Evolutionary conservation across 1,139 yeast species (phyloP).

Genomic region (Suhomyces terraborum): DNA sequence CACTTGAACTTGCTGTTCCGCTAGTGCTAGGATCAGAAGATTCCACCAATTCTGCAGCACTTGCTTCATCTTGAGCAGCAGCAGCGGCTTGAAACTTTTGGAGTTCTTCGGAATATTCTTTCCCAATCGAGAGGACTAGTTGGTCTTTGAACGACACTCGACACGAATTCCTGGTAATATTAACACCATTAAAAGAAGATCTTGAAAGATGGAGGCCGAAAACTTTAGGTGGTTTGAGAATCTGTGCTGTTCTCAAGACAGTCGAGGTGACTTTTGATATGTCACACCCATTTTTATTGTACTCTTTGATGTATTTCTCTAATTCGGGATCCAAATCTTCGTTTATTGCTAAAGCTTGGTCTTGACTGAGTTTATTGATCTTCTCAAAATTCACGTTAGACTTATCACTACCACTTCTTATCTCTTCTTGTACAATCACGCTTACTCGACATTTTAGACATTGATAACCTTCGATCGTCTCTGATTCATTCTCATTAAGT

Average conservation of each 20-base stretch:
- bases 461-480: constrained; percentile 77
- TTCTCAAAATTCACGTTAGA: constrained; percentile 5
- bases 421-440: constrained; percentile 41
- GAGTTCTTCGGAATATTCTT: constrained; percentile 41
- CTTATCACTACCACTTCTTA: constrained; percentile 3
- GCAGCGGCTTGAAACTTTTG: constrained; percentile 37
- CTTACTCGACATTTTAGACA: constrained; percentile 68
- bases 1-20: constrained; percentile 1
- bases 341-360: constrained; percentile 51
- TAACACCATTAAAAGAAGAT: constrained; percentile 73
- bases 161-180: constrained; percentile 75
- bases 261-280: constrained; percentile 57
- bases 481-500: constrained; percentile 60
- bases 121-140: constrained; percentile 54
- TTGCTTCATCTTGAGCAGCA: constrained; percentile 23
- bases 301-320: constrained; percentile 47
- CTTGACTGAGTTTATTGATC: constrained; percentile 34
- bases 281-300: constrained; percentile 45
- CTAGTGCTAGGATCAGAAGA: constrained; percentile 9
- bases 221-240: constrained; percentile 68
- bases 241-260: constrained; percentile 63
- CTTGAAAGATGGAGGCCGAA: constrained; percentile 80
- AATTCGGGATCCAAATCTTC: constrained; percentile 55
- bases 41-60: constrained; percentile 5
- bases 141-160: constrained; percentile 64